Percentiles rank a stretch among this genome's conserved stretches.
Conservation (phyloP, 306 rosid species). For the Inga leiocalycina region DNA sequence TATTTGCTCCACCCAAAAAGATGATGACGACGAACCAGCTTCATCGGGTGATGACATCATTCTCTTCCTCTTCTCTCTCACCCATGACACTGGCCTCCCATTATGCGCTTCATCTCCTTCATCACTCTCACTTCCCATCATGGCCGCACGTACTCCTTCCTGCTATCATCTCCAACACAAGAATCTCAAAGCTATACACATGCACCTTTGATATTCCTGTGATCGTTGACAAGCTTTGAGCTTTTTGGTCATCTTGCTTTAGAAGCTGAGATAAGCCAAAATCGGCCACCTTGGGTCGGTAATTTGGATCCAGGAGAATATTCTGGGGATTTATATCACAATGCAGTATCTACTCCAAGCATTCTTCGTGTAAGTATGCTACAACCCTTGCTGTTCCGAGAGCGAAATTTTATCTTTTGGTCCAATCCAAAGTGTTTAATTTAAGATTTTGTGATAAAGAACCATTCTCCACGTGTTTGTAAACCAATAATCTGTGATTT, state of each 20-base stretch:
- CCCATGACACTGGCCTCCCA: constrained; percentile 43
- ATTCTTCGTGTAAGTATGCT: not conserved
- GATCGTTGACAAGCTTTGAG: constrained; percentile 40
- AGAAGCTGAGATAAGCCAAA: constrained; percentile 32
- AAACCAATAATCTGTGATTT: not conserved
- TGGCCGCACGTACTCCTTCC: constrained; percentile 36
- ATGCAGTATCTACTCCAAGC: not conserved
- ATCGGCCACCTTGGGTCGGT: constrained; percentile 40
- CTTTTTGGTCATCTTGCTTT: constrained; percentile 20
- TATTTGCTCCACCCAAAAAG: not conserved
- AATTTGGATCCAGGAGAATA: constrained; percentile 26
- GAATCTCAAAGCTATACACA: constrained; percentile 52
- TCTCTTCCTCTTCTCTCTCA: constrained; percentile 39
- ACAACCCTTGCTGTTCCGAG: not conserved
- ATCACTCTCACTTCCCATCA: not conserved
- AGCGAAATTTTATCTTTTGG: not conserved
- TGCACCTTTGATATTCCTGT: constrained; percentile 61
- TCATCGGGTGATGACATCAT: not conserved
- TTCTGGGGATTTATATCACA: not conserved
- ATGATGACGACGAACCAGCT: too few relatives aligned
- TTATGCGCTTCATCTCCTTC: constrained; percentile 16
- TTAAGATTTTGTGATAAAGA: constrained; percentile 31
- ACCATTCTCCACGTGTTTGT: constrained; percentile 11
- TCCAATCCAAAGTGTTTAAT: constrained; percentile 22
- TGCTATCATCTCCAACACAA: constrained; percentile 37